Conservation (phyloP, 768 basidiomycete species). For the Boletales sp. region DNA sequence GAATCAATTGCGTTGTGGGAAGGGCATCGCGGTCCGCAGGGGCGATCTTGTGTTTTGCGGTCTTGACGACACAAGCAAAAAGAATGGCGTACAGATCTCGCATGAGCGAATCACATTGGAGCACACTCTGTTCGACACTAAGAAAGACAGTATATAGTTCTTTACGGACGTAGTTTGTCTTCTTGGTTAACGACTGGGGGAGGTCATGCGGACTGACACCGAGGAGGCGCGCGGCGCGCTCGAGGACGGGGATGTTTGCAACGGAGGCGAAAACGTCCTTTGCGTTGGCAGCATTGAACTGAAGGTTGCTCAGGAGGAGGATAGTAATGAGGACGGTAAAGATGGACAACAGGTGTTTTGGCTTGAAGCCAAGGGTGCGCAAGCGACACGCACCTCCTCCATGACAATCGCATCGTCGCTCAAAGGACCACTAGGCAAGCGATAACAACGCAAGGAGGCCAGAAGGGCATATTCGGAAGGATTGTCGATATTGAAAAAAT, state of each 20-base stretch:
- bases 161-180: slow-evolving; percentile 85
- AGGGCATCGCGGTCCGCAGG: slow-evolving; percentile 52
- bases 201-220: slow-evolving; percentile 81
- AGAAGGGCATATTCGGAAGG: slow-evolving; percentile 81
- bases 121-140: slow-evolving; percentile 63
- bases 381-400: slow-evolving; percentile 77
- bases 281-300: slow-evolving; percentile 70
- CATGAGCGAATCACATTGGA: slow-evolving; percentile 75
- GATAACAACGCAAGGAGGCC: slow-evolving; percentile 84
- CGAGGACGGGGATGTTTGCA: slow-evolving; percentile 48
- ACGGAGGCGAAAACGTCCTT: slow-evolving; percentile 63
- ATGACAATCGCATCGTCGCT: slow-evolving; percentile 84
- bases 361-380: slow-evolving; percentile 84
- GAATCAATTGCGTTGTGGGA: slow-evolving; percentile 61
- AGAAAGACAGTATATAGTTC: slow-evolving; percentile 83
- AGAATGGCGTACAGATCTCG: slow-evolving; percentile 87
- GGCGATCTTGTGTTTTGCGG: slow-evolving; percentile 74
- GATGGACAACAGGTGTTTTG: slow-evolving; percentile 80
- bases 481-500: slow-evolving; percentile 73
- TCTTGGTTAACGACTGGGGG: slow-evolving; percentile 73
- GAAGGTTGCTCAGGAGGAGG: slow-evolving; percentile 77
- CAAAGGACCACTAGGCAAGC: slow-evolving; percentile 82
- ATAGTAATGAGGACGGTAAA: slow-evolving; percentile 79
- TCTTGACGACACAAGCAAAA: slow-evolving; percentile 85
- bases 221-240: slow-evolving; percentile 69